Percentiles rank a stretch among this genome's conserved stretches.
phyloP scores from a whole-genome alignment of 768 basidiomycete species.

The Suillus plorans region DNA sequence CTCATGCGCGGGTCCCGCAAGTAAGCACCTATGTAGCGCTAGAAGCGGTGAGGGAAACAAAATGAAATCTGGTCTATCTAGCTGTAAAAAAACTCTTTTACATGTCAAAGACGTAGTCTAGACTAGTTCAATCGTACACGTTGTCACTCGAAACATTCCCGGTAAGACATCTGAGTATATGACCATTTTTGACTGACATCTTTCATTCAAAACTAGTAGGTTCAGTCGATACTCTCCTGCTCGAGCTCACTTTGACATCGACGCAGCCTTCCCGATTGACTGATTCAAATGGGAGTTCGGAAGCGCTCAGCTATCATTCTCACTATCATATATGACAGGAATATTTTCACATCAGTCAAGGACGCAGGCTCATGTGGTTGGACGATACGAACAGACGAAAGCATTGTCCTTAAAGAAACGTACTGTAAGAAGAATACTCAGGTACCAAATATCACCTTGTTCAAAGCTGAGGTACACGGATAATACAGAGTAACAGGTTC shows the following conservation, averaged over 20 bases:
- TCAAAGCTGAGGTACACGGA: slow-evolving; percentile 19
- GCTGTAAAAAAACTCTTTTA: too few species aligned
- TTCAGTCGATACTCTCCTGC: background rate
- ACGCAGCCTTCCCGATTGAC: background rate
- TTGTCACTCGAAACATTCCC: too few species aligned
- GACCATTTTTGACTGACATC: background rate
- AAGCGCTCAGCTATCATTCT: background rate
- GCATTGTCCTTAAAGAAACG: background rate
- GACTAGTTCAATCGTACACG: too few species aligned
- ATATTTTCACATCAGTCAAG: background rate
- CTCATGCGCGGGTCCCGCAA: too few species aligned
- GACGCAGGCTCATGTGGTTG: background rate
- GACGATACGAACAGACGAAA: background rate
- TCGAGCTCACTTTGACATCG: background rate
- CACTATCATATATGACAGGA: background rate
- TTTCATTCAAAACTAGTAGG: background rate
- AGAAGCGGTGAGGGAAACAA: too few species aligned
- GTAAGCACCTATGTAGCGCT: too few species aligned
- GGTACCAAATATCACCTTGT: background rate
- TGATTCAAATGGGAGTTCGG: background rate
- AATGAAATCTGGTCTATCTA: too few species aligned
- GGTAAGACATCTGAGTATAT: too few species aligned
- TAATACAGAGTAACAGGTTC: slow-evolving; percentile 15
- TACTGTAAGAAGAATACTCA: background rate
- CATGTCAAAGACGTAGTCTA: too few species aligned